Percentiles rank a stretch among this genome's conserved stretches.
Evolutionary conservation across 1,284 basidiomycete genomes (phyloP).

Genomic region (Earliella scabrosa): DNA sequence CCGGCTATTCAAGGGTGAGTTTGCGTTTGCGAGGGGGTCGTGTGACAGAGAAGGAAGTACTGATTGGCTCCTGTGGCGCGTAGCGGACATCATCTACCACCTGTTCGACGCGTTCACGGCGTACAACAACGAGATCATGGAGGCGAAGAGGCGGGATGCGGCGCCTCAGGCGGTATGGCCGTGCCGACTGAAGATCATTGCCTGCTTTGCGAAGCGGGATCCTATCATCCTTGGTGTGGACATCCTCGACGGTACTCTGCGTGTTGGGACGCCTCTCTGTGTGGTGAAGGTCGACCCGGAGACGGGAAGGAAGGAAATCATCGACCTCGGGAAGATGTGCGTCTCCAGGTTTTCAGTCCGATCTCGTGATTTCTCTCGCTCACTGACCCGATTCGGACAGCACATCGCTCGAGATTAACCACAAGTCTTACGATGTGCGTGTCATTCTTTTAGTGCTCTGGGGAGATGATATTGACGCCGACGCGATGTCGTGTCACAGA

Average conservation of each 20-base stretch:
- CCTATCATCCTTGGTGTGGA: slow-evolving; percentile 98
- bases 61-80: neutral
- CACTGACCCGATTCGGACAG: slow-evolving; percentile 43
- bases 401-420: slow-evolving; percentile 95
- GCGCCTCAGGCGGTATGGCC: slow-evolving; percentile 98
- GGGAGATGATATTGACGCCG: too few relatives aligned
- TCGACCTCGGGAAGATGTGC: slow-evolving; percentile 94
- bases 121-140: slow-evolving; percentile 93
- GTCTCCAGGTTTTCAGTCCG: slow-evolving; percentile 33
- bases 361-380: too few relatives aligned
- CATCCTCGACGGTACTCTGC: slow-evolving; percentile 90
- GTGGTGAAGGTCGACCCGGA: slow-evolving; percentile 89
- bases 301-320: slow-evolving; percentile 90
- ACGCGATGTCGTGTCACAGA: slow-evolving; percentile 42
- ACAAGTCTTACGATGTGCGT: slow-evolving; percentile 77
- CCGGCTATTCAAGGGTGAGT: slow-evolving; percentile 87
- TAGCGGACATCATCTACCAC: slow-evolving; percentile 98
- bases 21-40: neutral
- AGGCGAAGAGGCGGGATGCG: slow-evolving; percentile 92
- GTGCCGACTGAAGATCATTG: slow-evolving; percentile 90
- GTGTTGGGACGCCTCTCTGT: slow-evolving; percentile 95
- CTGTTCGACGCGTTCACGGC: slow-evolving; percentile 97
- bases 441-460: neutral
- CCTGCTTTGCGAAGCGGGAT: slow-evolving; percentile 95
- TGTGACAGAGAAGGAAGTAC: slow-evolving; percentile 1